phyloP scores from a whole-genome alignment of 345 rosid genomes.

The Eucalyptus polybractea region DNA sequence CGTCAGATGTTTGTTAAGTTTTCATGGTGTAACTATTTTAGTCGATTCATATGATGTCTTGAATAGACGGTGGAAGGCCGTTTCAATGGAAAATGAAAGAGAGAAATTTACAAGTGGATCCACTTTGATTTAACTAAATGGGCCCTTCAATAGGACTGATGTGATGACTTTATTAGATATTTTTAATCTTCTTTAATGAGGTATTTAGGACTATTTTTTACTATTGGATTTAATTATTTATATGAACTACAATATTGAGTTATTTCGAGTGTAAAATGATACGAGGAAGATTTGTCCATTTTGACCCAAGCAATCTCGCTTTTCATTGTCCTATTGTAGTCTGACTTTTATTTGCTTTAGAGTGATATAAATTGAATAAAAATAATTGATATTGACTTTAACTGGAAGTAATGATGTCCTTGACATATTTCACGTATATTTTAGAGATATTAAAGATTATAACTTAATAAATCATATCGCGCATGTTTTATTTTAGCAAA shows the following conservation, averaged over 20 bases:
- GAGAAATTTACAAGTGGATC: fast-evolving
- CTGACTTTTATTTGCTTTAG: not conserved
- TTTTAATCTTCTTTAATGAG: not conserved
- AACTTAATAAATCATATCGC: not conserved
- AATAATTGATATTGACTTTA: not conserved
- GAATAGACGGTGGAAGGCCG: fast-evolving
- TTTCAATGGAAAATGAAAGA: too few species aligned
- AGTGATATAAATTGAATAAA: not conserved
- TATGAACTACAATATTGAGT: not conserved
- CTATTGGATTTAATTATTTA: fast-evolving
- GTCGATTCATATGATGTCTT: fast-evolving
- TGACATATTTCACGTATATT: not conserved
- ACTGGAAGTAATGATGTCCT: not conserved
- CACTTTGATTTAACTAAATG: not conserved
- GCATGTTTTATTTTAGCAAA: not conserved
- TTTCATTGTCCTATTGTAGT: too few species aligned
- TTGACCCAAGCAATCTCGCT: not conserved
- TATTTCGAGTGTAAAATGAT: not conserved
- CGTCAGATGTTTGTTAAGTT: fast-evolving
- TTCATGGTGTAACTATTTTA: too few species aligned
- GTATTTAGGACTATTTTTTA: not conserved
- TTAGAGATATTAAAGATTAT: too few species aligned
- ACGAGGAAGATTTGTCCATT: fast-evolving
- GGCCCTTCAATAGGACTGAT: not conserved
- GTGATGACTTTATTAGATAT: not conserved